A percentile compares a stretch with the other conserved stretches of the same genome.
phyloP scores from a whole-genome alignment of 495 filamentous ascomycete species.

The Jackrogersella minutella region DNA sequence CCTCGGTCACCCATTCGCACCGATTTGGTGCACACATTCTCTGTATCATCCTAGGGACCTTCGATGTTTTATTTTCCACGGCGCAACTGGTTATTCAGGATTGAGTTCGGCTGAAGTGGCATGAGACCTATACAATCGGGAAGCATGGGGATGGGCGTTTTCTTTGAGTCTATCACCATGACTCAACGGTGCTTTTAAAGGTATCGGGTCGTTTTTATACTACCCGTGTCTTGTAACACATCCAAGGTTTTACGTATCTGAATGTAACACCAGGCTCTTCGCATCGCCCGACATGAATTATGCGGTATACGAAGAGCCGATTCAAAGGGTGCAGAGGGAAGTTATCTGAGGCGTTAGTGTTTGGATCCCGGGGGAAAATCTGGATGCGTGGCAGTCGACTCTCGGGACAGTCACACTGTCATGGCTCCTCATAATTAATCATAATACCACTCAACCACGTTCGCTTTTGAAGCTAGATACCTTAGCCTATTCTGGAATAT shows the following conservation, averaged over 20 bases:
- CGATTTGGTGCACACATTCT: constrained; percentile 39
- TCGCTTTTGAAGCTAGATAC: background rate
- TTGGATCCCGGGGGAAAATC: constrained; percentile 28
- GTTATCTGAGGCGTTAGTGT: constrained; percentile 28
- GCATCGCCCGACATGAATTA: constrained; percentile 26
- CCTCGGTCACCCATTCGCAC: constrained; percentile 6
- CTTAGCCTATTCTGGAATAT: background rate
- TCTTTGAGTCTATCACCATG: constrained; percentile 16
- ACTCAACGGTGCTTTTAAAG: constrained; percentile 13
- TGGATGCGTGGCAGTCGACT: constrained; percentile 14
- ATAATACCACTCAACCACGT: constrained; percentile 34
- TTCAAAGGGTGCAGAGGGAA: constrained; percentile 16
- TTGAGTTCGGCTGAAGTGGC: constrained; percentile 26
- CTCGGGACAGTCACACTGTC: constrained; percentile 14
- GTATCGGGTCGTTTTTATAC: constrained; percentile 1
- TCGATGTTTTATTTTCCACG: constrained; percentile 28
- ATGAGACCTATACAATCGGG: constrained; percentile 31
- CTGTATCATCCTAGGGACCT: constrained; percentile 44
- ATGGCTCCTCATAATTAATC: constrained; percentile 23
- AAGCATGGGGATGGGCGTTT: constrained; percentile 35
- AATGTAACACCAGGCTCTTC: constrained; percentile 19
- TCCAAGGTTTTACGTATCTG: constrained; percentile 17
- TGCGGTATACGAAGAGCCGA: constrained; percentile 28
- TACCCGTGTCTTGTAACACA: constrained; percentile 12
- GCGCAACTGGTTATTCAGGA: constrained; percentile 35